phyloP scores from a whole-genome alignment of 108 stramenopile genomes.

The Aurantiochytrium sp. region DNA sequence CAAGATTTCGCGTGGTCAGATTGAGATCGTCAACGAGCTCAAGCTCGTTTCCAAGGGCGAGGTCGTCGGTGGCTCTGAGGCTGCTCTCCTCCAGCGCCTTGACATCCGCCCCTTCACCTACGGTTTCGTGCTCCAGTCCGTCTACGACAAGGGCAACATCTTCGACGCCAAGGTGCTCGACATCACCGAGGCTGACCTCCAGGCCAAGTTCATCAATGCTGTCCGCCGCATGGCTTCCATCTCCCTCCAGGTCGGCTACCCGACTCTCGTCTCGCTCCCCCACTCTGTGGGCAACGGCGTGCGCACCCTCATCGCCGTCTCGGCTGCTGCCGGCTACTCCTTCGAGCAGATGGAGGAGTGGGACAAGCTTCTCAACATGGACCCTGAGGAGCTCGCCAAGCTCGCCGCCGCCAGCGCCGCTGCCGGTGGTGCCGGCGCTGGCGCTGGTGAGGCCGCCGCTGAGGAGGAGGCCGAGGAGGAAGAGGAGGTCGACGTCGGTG shows the following conservation, averaged over 20 bases:
- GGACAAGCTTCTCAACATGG: slow-evolving; percentile 41
- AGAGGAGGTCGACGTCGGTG: slow-evolving; percentile 29
- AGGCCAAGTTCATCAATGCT: slow-evolving; percentile 75
- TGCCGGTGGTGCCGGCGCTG: slow-evolving; percentile 31
- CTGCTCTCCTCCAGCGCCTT: slow-evolving; percentile 84
- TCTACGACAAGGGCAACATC: slow-evolving; percentile 91
- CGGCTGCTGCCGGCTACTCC: slow-evolving; percentile 75
- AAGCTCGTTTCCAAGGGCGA: slow-evolving; percentile 80
- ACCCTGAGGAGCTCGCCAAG: slow-evolving; percentile 27
- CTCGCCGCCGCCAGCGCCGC: slow-evolving; percentile 28
- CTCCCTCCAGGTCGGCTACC: slow-evolving; percentile 77
- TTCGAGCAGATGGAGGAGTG: slow-evolving; percentile 80
- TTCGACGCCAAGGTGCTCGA: slow-evolving; percentile 75
- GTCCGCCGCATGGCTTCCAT: slow-evolving; percentile 69
- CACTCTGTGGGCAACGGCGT: slow-evolving; percentile 96
- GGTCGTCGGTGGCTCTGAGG: slow-evolving; percentile 67
- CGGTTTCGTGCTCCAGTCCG: slow-evolving; percentile 73
- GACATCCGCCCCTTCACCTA: slow-evolving; percentile 95
- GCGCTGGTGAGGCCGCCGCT: slow-evolving; percentile 18
- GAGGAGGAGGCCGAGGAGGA: slow-evolving; percentile 32
- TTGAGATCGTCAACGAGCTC: slow-evolving; percentile 94
- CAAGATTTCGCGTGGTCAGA: slow-evolving; percentile 78
- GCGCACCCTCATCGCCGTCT: slow-evolving; percentile 81
- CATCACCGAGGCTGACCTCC: slow-evolving; percentile 26
- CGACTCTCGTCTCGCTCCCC: slow-evolving; percentile 86